A percentile compares a stretch with the other conserved stretches of the same genome.
Evolutionary conservation across 306 rosid genomes (phyloP).

Genomic region (Cotoneaster glaucophyllus): DNA sequence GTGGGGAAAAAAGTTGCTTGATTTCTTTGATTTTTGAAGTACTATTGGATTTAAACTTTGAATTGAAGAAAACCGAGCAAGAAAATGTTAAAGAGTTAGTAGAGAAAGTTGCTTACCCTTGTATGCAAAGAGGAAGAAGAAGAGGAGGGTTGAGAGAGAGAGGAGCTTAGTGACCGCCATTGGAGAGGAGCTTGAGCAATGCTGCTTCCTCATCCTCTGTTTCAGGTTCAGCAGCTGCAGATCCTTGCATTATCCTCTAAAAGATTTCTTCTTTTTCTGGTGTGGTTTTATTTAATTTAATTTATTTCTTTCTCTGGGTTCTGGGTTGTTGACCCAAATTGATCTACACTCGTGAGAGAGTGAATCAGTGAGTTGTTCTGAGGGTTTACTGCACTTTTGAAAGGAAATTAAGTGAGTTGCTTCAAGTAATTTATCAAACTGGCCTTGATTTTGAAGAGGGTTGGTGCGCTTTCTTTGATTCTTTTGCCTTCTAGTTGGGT

Average conservation of each 20-base stretch:
- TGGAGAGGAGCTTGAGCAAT: slow-evolving; percentile 36
- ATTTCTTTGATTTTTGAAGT: no score
- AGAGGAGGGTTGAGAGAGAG: slow-evolving; percentile 7
- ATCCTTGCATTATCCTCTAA: slow-evolving; percentile 66
- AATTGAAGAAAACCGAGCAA: slow-evolving; percentile 1
- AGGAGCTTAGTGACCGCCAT: slow-evolving; percentile 48
- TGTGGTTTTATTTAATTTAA: neutral
- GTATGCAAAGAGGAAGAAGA: slow-evolving; percentile 14
- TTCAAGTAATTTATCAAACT: slow-evolving; percentile 21
- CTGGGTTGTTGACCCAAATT: slow-evolving; percentile 3
- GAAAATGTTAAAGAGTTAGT: neutral
- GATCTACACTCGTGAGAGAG: neutral
- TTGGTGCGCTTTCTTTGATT: slow-evolving; percentile 6
- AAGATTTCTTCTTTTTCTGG: neutral
- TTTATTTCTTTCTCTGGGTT: slow-evolving; percentile 8
- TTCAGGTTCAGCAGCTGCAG: slow-evolving; percentile 41
- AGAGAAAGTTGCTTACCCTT: slow-evolving; percentile 23
- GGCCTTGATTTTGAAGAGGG: slow-evolving; percentile 7
- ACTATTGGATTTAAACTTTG: neutral
- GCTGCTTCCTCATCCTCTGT: slow-evolving; percentile 44
- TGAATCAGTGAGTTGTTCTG: neutral
- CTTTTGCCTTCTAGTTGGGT: neutral
- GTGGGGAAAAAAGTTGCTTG: neutral
- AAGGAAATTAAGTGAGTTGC: neutral
- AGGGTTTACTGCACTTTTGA: neutral